Evolutionary conservation across 352 stramenopile genomes (phyloP), one percentile per base, ranked within the genome.

Genomic region (Phytophthora boehmeriae): DNA sequence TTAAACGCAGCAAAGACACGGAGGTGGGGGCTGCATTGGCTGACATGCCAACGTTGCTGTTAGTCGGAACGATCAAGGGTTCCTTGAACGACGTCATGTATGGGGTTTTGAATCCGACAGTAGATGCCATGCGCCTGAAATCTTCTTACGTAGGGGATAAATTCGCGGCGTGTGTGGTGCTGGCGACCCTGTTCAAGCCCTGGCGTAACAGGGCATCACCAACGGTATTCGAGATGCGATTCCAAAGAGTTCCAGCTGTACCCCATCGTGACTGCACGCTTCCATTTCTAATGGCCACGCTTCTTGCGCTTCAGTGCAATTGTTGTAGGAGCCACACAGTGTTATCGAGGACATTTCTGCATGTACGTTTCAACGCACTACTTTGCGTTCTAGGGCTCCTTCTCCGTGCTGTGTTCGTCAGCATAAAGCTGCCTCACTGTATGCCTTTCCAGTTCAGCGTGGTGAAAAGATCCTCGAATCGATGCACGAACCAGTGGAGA

Each of bases 71-170:
- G 0, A 68, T 80, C 41, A 34, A 56, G 10, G 72, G 68, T 6
- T 57, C 50, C 1, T 49, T 81, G 22, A 43, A 74, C 11, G 72
- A 81, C 43, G 57, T 76, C 19, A 81, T 81, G 69, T 81, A 78
- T 41, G 72, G 66, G 20, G 58, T 74, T 1, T 19, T 81, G 23
- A 74, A 68, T 25, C 68, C 66, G 38, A 78, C 68, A 19, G 54
- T 48, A 16, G 62, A 75, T 19, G 49, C 58, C 34, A 73, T 75
- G 60, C 65, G 55, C 17, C 28, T 80, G 42, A 78, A 76, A 30
- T 71, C 65, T 30, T 74, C 72, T 2, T 78, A 86, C 44, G 68
- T 83, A 9, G 63, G 80, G 1, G 73, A 82, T 28, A 71, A 78
- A 27, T 77, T 81, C 25, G 55, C 68, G 4, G 63, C 71, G 47